Evolutionary conservation across 805 yeast species (phyloP).

Genomic region (Lachancea kluyveri): DNA sequence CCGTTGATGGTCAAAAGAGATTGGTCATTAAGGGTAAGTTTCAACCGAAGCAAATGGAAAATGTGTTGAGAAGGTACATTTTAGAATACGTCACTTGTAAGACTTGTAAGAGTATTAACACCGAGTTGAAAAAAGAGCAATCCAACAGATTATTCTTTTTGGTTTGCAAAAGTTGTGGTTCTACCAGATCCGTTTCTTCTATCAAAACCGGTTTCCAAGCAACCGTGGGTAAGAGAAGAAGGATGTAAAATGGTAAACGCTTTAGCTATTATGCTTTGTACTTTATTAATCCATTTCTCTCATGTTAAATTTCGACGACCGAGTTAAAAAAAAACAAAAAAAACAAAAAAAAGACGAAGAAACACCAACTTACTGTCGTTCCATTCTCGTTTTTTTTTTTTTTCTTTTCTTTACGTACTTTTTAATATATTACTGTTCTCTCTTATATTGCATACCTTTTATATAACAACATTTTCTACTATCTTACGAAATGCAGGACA

Average conservation of each 20-base stretch:
- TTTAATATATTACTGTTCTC: neutral
- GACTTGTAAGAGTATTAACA: slow-evolving; percentile 97
- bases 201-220: slow-evolving; percentile 99
- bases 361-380: too few species aligned
- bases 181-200: slow-evolving; percentile 92
- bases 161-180: slow-evolving; percentile 97
- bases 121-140: slow-evolving; percentile 90
- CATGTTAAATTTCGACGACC: too few species aligned
- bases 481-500: slow-evolving; percentile 59
- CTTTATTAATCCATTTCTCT: too few species aligned
- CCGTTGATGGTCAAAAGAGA: slow-evolving; percentile 96
- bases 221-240: slow-evolving; percentile 86
- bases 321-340: too few species aligned
- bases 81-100: slow-evolving; percentile 97
- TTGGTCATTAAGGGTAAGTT: slow-evolving; percentile 96
- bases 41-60: slow-evolving; percentile 96
- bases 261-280: slow-evolving; percentile 5
- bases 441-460: neutral
- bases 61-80: slow-evolving; percentile 92
- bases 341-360: too few species aligned
- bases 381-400: too few species aligned
- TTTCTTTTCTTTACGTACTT: too few species aligned
- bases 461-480: slow-evolving; percentile 30
- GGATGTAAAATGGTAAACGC: slow-evolving; percentile 29
- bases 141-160: slow-evolving; percentile 94